These are phyloP conservation scores for Jatropha podagrica DNA, from an alignment of 441 rosid species.

Conservation along the genomic window DNA sequence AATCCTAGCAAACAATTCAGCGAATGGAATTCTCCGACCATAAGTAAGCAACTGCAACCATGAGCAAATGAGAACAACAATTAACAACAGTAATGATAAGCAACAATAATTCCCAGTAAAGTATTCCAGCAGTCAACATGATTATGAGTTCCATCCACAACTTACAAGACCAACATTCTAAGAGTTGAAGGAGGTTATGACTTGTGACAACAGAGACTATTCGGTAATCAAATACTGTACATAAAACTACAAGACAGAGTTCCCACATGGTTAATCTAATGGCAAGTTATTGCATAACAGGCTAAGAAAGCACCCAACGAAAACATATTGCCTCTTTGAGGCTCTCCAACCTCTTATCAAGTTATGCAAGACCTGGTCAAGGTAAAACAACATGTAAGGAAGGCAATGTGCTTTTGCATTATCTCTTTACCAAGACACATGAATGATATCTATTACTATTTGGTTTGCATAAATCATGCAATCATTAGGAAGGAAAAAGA, in stretches of 20 bases:
- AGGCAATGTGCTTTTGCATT: background rate
- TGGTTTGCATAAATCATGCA: background rate
- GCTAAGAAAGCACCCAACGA: background rate
- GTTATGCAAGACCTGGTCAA: background rate
- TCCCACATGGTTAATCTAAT: background rate
- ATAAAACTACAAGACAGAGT: background rate
- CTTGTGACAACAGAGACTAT: background rate
- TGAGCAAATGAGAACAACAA: background rate
- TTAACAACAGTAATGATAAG: background rate
- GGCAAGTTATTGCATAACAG: background rate
- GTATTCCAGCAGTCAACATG: too few relatives aligned
- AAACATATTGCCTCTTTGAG: background rate
- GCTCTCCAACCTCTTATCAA: background rate
- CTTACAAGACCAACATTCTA: too few relatives aligned
- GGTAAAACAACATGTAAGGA: background rate
- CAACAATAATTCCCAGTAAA: background rate
- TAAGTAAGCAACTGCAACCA: slow-evolving; percentile 82
- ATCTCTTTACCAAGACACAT: background rate
- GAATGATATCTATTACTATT: background rate
- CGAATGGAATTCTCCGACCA: slow-evolving; percentile 91
- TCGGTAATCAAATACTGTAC: background rate
- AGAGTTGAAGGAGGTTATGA: background rate
- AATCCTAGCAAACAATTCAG: slow-evolving; percentile 90
- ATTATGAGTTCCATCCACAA: too few relatives aligned
- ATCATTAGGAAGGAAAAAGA: background rate